phyloP scores from a whole-genome alignment of 1,284 basidiomycete genomes.

The Irpex rosettiformis region DNA sequence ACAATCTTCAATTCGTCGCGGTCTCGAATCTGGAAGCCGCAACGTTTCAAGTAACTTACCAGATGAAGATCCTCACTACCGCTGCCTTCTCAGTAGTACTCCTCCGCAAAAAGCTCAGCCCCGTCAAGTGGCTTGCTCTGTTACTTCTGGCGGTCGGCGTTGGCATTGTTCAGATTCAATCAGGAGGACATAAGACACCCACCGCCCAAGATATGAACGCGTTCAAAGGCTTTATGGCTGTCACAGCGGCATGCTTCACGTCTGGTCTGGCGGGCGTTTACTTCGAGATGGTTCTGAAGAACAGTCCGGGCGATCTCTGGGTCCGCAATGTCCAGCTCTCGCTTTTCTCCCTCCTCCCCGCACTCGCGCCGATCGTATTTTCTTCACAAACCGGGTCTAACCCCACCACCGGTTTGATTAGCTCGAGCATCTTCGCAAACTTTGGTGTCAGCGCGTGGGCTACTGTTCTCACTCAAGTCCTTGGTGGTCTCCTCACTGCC shows the following conservation, averaged over 20 bases:
- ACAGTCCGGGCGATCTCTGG: slow-evolving; percentile 88
- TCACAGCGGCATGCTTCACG: slow-evolving; percentile 90
- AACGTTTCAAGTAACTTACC: slow-evolving; percentile 90
- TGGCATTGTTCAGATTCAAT: slow-evolving; percentile 89
- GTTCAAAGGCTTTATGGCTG: slow-evolving; percentile 83
- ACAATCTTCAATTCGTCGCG: slow-evolving; percentile 93
- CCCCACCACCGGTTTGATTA: slow-evolving; percentile 5
- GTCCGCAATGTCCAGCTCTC: slow-evolving; percentile 96
- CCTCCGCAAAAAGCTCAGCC: slow-evolving; percentile 69
- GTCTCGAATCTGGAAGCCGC: slow-evolving; percentile 89
- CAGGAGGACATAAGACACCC: slow-evolving; percentile 19
- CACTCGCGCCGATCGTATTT: slow-evolving; percentile 80
- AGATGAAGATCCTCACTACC: slow-evolving; percentile 96
- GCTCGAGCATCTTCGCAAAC: slow-evolving; percentile 53
- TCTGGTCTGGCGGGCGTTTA: slow-evolving; percentile 98
- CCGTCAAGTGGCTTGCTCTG: slow-evolving; percentile 81
- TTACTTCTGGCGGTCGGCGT: slow-evolving; percentile 86
- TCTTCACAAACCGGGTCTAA: slow-evolving; percentile 4
- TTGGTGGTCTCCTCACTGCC: slow-evolving; percentile 90
- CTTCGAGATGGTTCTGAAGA: slow-evolving; percentile 97
- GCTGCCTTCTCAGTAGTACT: slow-evolving; percentile 88
- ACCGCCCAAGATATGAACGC: slow-evolving; percentile 48
- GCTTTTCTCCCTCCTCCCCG: slow-evolving; percentile 90
- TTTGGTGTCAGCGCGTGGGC: slow-evolving; percentile 92
- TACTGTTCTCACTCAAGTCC: slow-evolving; percentile 84